Evolutionary conservation across 2,329 filamentous ascomycete species (phyloP).

Genomic region (Ophiostoma novo-ulmi): DNA sequence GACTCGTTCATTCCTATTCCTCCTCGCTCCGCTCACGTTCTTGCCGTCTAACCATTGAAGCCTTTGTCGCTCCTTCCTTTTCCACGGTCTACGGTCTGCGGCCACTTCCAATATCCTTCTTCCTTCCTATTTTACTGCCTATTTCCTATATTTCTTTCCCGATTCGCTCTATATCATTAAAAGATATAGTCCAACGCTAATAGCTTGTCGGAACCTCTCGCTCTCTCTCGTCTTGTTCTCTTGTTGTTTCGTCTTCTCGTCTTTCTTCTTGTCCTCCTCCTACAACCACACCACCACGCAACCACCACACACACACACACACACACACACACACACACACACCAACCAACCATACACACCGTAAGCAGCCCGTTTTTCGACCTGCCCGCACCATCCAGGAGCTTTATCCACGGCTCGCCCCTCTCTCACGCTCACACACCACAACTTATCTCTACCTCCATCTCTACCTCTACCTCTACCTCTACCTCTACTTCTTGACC

Average conservation of each 20-base stretch:
- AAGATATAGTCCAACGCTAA: not conserved
- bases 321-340: constrained; percentile 1
- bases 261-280: too few species aligned
- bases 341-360: too few species aligned
- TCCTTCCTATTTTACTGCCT: not conserved
- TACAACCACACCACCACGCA: not conserved
- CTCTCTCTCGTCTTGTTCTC: too few species aligned
- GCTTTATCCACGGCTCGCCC: constrained; percentile 1
- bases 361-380: not conserved
- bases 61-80: not conserved
- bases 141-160: not conserved
- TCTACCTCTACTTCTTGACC: not conserved
- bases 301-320: not conserved
- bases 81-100: not conserved
- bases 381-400: not conserved
- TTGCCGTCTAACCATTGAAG: not conserved
- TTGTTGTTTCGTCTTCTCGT: too few species aligned
- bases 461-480: not conserved
- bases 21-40: not conserved
- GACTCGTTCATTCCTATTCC: constrained; percentile 5
- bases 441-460: not conserved
- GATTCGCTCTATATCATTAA: not conserved
- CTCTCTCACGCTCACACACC: not conserved
- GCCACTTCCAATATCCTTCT: not conserved
- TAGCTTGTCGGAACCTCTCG: not conserved